Base-by-base conservation (phyloP, 495 filamentous ascomycete species). In the Hapsidospora chrysogenum region DNA sequence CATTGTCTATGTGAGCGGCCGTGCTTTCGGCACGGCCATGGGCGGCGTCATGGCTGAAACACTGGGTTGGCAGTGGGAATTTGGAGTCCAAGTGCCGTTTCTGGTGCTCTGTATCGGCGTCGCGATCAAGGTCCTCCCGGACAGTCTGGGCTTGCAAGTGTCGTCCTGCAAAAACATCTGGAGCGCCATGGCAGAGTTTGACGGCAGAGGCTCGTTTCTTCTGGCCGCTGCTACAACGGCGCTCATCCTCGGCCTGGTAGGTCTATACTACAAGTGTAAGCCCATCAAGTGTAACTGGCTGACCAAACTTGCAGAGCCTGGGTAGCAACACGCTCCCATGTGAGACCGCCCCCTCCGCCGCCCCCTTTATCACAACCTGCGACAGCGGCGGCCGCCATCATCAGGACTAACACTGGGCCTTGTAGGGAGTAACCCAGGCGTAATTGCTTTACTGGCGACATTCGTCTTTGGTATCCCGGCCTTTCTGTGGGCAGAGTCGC, bases 241-340 rank as follows among this genome's bases (percentile, higher is more conserved):
- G 31, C 50, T 85, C 33, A 80, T 89, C 38, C 60, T 86, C 25
- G 80, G 78, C 0, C 53, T 86, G 46, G 65, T 67, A 51, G 33
- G 63, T 56, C 18, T 21, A 2, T 15, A 17, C 17, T 17, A 1
- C 20, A 17, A 9, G 15, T 16, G 27, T 8, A 17, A 9, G 14
- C 17, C 16, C 9, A 17, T 7, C 9, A 20, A 20, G 22, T 1
- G 31, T 13, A 21, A 17, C 20, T n/a, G 11, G 16, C 6, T 33
- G 7, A 22, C 10, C n/a, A 4, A 0, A 35, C 17, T 31, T 33
- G 42, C 37, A 68, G 64, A 85, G 75, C 32, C 63, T 83, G 4
- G 81, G 81, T 27, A 80, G 81, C n/a, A 85, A 85, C 49, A 57
- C 85, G 9, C 58, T 74, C 25, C 64, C 70, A 22, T 86, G 56